Evolutionary conservation across 768 basidiomycete species (phyloP).

Genomic region (Phylloporus sp.): DNA sequence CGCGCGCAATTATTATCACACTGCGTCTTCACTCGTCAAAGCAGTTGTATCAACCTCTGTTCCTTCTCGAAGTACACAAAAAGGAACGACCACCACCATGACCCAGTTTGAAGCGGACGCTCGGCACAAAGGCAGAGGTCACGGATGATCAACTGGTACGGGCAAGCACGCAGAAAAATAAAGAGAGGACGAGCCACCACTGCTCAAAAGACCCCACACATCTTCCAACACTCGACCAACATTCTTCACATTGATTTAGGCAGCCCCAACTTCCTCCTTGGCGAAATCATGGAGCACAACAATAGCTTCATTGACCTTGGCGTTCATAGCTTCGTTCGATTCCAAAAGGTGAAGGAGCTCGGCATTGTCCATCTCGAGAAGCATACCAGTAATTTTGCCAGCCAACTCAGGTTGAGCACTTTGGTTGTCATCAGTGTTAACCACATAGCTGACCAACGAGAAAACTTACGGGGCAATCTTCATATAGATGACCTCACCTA

Average conservation of each 20-base stretch:
- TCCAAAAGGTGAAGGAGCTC: constrained; percentile 91
- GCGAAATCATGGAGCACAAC: constrained; percentile 83
- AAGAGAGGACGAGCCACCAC: constrained; percentile 46
- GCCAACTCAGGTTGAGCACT: constrained; percentile 88
- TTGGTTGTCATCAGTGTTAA: constrained; percentile 11
- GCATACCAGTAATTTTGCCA: constrained; percentile 98
- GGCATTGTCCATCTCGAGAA: constrained; percentile 97
- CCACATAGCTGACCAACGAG: background rate
- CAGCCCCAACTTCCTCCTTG: constrained; percentile 31
- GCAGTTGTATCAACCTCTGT: constrained; percentile 57
- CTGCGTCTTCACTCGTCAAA: constrained; percentile 33
- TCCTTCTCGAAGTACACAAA: constrained; percentile 47
- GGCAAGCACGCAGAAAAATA: constrained; percentile 33
- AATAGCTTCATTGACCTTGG: constrained; percentile 91
- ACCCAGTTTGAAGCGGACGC: constrained; percentile 35
- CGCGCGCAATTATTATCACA: too few species aligned
- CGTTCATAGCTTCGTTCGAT: constrained; percentile 70
- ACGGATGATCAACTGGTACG: constrained; percentile 33
- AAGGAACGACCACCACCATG: constrained; percentile 51
- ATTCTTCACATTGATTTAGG: constrained; percentile 2
- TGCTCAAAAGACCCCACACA: constrained; percentile 33
- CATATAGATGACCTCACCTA: constrained; percentile 95
- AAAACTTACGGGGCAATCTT: constrained; percentile 68
- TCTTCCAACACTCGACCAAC: constrained; percentile 3
- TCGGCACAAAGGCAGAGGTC: constrained; percentile 36